A percentile compares a stretch with the other conserved stretches of the same genome.
Conservation (phyloP, 371 early-diverging fungal genomes). For the Rhizopus sp. region DNA sequence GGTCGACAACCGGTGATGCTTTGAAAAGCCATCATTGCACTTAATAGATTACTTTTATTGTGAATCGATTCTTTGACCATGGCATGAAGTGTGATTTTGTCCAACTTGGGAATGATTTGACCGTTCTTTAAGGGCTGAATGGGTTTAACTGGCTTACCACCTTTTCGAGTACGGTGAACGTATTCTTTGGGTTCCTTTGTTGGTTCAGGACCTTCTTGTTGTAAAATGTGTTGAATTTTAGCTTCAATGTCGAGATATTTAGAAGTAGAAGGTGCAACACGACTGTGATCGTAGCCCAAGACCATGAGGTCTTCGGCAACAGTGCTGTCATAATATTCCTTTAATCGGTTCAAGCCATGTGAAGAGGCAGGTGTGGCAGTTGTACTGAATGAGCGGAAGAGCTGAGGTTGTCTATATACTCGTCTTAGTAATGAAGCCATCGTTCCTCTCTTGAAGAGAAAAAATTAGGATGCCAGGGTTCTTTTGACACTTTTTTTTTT, state of each 20-base stretch:
- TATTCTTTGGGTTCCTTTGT: slow-evolving; percentile 11
- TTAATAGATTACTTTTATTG: slow-evolving; percentile 87
- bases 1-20: slow-evolving; percentile 85
- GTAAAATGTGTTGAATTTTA: slow-evolving; percentile 33
- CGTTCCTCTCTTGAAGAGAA: too few relatives aligned
- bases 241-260: slow-evolving; percentile 46
- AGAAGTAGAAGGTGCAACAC: slow-evolving; percentile 41
- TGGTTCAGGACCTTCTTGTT: slow-evolving; percentile 11
- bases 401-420: slow-evolving; percentile 19
- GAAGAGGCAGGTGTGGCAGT: slow-evolving; percentile 32
- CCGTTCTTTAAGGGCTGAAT: slow-evolving; percentile 50
- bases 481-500: too few relatives aligned
- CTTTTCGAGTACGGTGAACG: slow-evolving; percentile 48
- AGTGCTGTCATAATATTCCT: slow-evolving; percentile 81
- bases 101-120: slow-evolving; percentile 62
- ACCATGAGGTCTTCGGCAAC: slow-evolving; percentile 86
- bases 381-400: slow-evolving; percentile 25
- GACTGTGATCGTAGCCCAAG: slow-evolving; percentile 78
- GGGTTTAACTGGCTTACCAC: slow-evolving; percentile 63
- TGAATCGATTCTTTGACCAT: slow-evolving; percentile 84
- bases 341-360: slow-evolving; percentile 68
- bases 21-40: slow-evolving; percentile 90
- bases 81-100: slow-evolving; percentile 73
- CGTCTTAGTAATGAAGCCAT: slow-evolving; percentile 21
- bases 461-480: too few relatives aligned